Conservation (phyloP, 2,329 filamentous ascomycete genomes). For the Fusarium pilosicola region DNA sequence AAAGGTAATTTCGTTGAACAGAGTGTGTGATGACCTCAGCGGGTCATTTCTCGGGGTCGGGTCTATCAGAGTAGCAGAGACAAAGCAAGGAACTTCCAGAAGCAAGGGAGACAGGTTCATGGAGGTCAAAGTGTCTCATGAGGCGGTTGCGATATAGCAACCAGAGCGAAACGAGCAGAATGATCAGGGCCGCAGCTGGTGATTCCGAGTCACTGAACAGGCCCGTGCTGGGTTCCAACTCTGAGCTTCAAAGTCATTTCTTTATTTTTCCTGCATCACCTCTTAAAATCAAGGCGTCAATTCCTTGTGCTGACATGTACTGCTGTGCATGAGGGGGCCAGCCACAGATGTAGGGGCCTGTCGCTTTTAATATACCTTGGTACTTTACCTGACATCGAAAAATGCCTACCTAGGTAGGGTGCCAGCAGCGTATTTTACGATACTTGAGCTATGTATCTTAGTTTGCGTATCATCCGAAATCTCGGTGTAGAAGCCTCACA, state of each 20-base stretch:
- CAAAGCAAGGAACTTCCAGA: conserved; percentile 4
- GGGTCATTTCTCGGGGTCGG: conserved; percentile 4
- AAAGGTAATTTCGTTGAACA: not conserved
- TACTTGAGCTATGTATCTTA: not conserved
- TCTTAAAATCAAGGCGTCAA: conserved; percentile 9
- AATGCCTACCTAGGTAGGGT: not conserved
- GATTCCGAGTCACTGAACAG: not conserved
- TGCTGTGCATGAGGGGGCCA: conserved; percentile 11
- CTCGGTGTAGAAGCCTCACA: not conserved
- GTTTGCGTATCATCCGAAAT: not conserved
- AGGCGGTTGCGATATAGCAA: conserved; percentile 7
- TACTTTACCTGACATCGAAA: not conserved
- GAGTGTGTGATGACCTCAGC: conserved; percentile 5
- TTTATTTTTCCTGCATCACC: not conserved
- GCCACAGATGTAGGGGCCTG: not conserved
- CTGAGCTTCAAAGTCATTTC: conserved; percentile 1
- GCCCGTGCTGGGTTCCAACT: conserved; percentile 5
- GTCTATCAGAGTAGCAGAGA: conserved; percentile 1
- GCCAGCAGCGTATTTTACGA: not conserved
- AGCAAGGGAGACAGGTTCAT: conserved; percentile 19
- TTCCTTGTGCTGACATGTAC: conserved; percentile 22
- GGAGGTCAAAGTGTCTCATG: conserved; percentile 19
- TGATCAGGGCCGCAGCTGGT: not conserved
- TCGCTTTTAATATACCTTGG: not conserved
- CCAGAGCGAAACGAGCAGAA: not conserved